Percentiles rank a stretch among this genome's conserved stretches.
Conservation (phyloP, 2,329 filamentous ascomycete genomes). For the Xylaria sp. region DNA sequence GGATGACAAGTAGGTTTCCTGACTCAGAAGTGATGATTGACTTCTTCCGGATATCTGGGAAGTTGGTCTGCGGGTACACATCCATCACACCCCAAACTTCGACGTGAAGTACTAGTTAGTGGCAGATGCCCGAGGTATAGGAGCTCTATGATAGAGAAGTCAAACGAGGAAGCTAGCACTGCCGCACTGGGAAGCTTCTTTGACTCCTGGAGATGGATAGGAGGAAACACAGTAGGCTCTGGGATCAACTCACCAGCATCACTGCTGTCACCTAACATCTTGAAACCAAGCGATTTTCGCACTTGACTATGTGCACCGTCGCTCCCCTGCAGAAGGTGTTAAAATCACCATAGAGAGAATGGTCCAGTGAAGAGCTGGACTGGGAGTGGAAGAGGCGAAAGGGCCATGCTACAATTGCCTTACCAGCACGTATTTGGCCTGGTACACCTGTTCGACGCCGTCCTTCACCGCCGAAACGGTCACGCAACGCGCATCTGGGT, state of each 20-base stretch:
- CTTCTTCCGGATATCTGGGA: constrained; percentile 58
- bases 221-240: neutral
- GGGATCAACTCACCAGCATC: constrained; percentile 19
- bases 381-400: neutral
- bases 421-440: constrained; percentile 49
- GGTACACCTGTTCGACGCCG: constrained; percentile 37
- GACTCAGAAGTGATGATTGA: constrained; percentile 47
- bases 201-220: neutral
- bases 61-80: constrained; percentile 49
- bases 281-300: constrained; percentile 45
- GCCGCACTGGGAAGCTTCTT: neutral
- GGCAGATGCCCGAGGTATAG: neutral
- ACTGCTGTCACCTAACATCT: constrained; percentile 46
- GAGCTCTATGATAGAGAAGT: neutral
- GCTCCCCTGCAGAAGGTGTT: constrained; percentile 31
- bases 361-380: neutral
- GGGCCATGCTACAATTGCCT: constrained; percentile 21
- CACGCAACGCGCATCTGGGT: constrained; percentile 40
- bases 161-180: neutral
- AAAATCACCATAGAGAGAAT: neutral
- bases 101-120: neutral
- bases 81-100: constrained; percentile 37
- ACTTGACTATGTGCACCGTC: constrained; percentile 49
- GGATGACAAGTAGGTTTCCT: constrained; percentile 57
- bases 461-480: constrained; percentile 39